Evolutionary conservation across 164 flowering plant genomes (phyloP).

Genomic region (Kingdonia uniflora): DNA sequence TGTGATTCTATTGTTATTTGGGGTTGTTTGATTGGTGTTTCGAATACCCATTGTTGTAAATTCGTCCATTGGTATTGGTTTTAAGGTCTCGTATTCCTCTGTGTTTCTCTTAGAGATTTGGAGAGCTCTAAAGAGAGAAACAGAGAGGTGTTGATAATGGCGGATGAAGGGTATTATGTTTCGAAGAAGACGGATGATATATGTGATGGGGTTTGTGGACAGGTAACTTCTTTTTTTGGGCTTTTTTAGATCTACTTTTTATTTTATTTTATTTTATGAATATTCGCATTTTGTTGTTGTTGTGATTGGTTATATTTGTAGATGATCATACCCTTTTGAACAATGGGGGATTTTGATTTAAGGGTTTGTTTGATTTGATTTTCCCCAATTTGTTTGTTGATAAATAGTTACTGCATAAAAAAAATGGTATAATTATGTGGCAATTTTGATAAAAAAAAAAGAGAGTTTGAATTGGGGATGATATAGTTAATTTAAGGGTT

Average conservation of each 20-base stretch:
- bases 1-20: too few species aligned
- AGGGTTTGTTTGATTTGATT: neutral
- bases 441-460: too few species aligned
- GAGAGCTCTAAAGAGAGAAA: too few species aligned
- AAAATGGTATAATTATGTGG: too few species aligned
- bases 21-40: too few species aligned
- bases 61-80: neutral
- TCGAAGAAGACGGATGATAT: constrained; percentile 79
- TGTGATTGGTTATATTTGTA: too few species aligned
- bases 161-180: constrained; percentile 47
- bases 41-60: neutral
- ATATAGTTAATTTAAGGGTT: too few species aligned
- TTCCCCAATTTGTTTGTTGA: too few species aligned
- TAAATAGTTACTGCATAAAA: too few species aligned
- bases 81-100: neutral
- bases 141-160: constrained; percentile 20
- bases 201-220: constrained; percentile 72
- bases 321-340: too few species aligned
- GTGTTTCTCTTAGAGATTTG: neutral
- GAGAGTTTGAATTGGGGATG: too few species aligned
- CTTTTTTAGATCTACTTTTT: constrained; percentile 1
- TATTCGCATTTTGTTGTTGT: too few species aligned
- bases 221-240: constrained; percentile 28
- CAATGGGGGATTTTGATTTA: neutral
- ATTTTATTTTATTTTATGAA: neutral